Percentiles rank a stretch among this genome's conserved stretches.
Conservation (phyloP, 768 basidiomycete species). For the Rhodosporidiobolus odoratus region DNA sequence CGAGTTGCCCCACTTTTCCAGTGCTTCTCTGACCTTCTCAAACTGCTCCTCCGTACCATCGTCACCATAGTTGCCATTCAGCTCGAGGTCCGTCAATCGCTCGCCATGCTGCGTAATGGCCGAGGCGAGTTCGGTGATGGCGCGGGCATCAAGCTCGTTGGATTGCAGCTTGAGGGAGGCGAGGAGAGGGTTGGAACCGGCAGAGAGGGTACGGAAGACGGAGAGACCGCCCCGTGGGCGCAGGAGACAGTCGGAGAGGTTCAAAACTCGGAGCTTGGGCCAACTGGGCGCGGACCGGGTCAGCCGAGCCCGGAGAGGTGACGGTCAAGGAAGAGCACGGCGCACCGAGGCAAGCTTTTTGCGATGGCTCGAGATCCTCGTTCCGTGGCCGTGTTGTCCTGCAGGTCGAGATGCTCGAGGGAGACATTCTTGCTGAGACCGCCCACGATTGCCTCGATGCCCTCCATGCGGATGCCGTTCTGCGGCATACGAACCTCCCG, state of each 20-base stretch:
- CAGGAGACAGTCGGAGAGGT: constrained; percentile 87
- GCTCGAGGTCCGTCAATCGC: constrained; percentile 63
- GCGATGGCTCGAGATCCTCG: constrained; percentile 59
- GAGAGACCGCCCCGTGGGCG: constrained; percentile 70
- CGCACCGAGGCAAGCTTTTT: constrained; percentile 54
- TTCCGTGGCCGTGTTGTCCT: constrained; percentile 70
- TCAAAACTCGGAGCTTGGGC: constrained; percentile 67
- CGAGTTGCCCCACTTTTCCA: constrained; percentile 54
- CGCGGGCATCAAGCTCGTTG: constrained; percentile 71
- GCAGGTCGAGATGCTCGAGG: constrained; percentile 76
- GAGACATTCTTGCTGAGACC: constrained; percentile 65
- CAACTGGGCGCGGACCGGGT: constrained; percentile 47
- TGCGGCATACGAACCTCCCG: constrained; percentile 89
- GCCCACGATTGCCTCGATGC: constrained; percentile 68
- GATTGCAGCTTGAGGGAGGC: constrained; percentile 79
- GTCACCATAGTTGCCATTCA: constrained; percentile 66
- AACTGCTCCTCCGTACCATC: constrained; percentile 52
- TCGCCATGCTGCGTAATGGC: constrained; percentile 61
- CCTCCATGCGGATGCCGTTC: constrained; percentile 92
- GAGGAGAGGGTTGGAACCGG: constrained; percentile 68
- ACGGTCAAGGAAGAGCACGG: background rate
- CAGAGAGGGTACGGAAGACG: constrained; percentile 58
- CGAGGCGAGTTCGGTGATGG: constrained; percentile 63
- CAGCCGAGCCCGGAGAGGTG: background rate
- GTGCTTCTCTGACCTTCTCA: constrained; percentile 49